Percentiles rank a stretch among this genome's conserved stretches.
Conservation (phyloP, 2,329 filamentous ascomycete genomes). For the Botryosphaeria dothidea region DNA sequence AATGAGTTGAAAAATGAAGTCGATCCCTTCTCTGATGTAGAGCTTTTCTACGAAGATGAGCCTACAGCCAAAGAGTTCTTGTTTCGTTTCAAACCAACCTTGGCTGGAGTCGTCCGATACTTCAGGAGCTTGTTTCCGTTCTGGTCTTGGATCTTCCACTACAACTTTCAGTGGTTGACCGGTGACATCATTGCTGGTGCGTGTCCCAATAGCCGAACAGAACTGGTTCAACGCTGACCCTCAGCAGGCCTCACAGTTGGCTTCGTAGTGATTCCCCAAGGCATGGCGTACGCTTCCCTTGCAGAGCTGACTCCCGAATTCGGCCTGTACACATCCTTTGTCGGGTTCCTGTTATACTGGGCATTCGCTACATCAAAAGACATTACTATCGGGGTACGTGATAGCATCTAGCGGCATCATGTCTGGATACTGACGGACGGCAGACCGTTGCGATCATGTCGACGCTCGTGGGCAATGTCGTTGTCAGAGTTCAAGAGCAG, state of each 20-base stretch:
- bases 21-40: slow-evolving; percentile 67
- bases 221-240: not conserved
- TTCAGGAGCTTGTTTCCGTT: slow-evolving; percentile 31
- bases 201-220: not conserved
- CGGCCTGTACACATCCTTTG: slow-evolving; percentile 89
- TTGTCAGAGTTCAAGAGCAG: slow-evolving; percentile 58
- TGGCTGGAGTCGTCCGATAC: slow-evolving; percentile 48
- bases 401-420: not conserved
- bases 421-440: not conserved
- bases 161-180: slow-evolving; percentile 33
- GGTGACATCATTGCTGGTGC: slow-evolving; percentile 33
- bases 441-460: slow-evolving; percentile 91
- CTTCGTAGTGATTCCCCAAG: slow-evolving; percentile 83
- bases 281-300: slow-evolving; percentile 95
- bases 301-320: slow-evolving; percentile 82
- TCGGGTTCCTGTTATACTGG: slow-evolving; percentile 93
- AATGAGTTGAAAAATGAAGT: slow-evolving; percentile 61
- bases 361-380: slow-evolving; percentile 83
- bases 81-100: slow-evolving; percentile 61
- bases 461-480: slow-evolving; percentile 77
- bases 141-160: slow-evolving; percentile 28
- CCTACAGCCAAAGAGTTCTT: slow-evolving; percentile 76
- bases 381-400: slow-evolving; percentile 87
- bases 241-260: slow-evolving; percentile 64
- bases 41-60: slow-evolving; percentile 80